Conservation (phyloP, 1,284 basidiomycete genomes). For the Dichomitus squalens region DNA sequence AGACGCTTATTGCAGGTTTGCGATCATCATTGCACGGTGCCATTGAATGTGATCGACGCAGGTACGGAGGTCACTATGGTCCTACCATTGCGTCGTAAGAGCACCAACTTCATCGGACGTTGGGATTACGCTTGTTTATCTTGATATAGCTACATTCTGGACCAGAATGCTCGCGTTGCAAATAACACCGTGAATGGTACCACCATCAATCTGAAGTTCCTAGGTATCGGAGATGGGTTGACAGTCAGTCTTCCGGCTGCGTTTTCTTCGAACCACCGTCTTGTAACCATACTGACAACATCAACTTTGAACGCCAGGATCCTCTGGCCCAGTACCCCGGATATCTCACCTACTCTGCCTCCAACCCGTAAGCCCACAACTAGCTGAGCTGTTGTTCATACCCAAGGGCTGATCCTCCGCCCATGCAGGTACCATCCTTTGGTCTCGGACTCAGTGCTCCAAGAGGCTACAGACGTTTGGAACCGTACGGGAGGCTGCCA, state of each 20-base stretch:
- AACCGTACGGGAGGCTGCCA: conserved; percentile 49
- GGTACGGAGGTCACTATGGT: conserved; percentile 67
- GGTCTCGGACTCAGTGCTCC: conserved; percentile 43
- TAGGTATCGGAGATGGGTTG: conserved; percentile 67
- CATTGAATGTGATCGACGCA: conserved; percentile 23
- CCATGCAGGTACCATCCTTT: conserved; percentile 49
- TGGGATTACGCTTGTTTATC: background rate
- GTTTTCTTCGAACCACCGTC: background rate
- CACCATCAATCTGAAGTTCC: conserved; percentile 60
- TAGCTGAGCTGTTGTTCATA: background rate
- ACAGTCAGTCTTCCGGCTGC: conserved; percentile 42
- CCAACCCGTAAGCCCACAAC: conserved; percentile 42
- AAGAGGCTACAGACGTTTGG: conserved; percentile 47
- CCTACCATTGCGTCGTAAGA: conserved; percentile 60
- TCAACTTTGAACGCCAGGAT: conserved; percentile 39
- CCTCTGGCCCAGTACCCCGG: conserved; percentile 60
- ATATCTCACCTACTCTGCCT: conserved; percentile 54
- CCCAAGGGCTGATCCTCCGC: background rate
- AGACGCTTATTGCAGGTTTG: conserved; percentile 16
- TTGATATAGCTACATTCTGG: conserved; percentile 50
- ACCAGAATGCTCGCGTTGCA: conserved; percentile 62
- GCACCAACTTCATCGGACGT: background rate
- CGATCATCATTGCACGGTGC: conserved; percentile 14
- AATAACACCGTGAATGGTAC: conserved; percentile 48
- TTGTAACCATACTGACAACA: conserved; percentile 2